Evolutionary conservation across 2,329 filamentous ascomycete genomes (phyloP), one percentile per base, ranked within the genome.

Genomic region (Hortaea werneckii): DNA sequence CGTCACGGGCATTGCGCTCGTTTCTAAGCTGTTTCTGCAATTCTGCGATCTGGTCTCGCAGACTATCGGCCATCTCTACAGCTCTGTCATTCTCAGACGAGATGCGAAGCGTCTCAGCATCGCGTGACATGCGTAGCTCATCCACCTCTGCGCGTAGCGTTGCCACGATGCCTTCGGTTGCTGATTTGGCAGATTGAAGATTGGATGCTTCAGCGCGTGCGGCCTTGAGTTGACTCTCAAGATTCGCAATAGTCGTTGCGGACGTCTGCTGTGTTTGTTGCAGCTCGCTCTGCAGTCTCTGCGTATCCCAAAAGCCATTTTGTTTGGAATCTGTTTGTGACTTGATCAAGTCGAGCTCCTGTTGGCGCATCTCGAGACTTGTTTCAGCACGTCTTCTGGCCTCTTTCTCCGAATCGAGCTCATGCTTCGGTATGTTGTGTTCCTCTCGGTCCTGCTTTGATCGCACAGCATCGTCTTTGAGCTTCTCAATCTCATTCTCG

Each of bases 261-360:
- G 34, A 38, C 6, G 32, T 11, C 27, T 37, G 28, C 10, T 28
- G 20, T 11, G 50, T 49, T 41, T 50, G 49, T 46, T 48, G 51
- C 42, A 58, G 37, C 12, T 58, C 53, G 4, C 32, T 44, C 26
- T 49, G 45, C 10, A 60, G 41, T 4, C 54, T 53, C 29, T 52
- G 47, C 11, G 54, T 48, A 34, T 55, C 51, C 20, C 20, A 2
- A 4, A 20, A 20, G 20, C 20, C 20, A 20, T 20, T 4, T 20
- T 20, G 20, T 20, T 20, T 20, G 20, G 12, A 45, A 48, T 3
- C 54, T 51, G 28, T 57, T 45, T 20, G 52, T 44, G 1, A 52
- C 48, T 5, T 50, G 53, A 10, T 54, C 47, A 30, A 51, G 8
- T 61, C 55, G 4, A 58, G 46, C 30, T 59, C 57, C 34, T 61